Percentiles rank a stretch among this genome's conserved stretches.
Evolutionary conservation across 169 alveolate genomes (phyloP).

Genomic region (Perkinsus chesapeaki): DNA sequence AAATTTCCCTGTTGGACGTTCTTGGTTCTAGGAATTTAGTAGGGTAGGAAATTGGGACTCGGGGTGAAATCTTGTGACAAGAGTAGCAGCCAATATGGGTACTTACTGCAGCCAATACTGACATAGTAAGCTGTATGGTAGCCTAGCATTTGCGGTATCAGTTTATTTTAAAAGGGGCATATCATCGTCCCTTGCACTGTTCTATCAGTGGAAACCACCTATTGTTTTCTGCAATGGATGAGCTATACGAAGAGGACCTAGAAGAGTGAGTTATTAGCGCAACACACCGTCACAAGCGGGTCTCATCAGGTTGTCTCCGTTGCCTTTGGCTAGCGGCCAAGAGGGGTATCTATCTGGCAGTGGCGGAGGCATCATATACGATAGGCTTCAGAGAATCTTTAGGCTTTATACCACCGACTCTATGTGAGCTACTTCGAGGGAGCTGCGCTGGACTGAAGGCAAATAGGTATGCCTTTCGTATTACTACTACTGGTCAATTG

Average conservation of each 20-base stretch:
- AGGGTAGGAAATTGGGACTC: too few species aligned
- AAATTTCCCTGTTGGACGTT: too few species aligned
- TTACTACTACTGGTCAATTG: not conserved
- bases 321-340: not conserved
- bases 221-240: not conserved
- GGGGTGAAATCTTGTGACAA: too few species aligned
- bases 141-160: too few species aligned
- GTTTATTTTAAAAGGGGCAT: too few species aligned
- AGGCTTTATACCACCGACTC: not conserved
- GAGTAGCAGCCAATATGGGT: too few species aligned
- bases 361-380: not conserved
- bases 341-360: not conserved
- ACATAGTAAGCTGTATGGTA: too few species aligned
- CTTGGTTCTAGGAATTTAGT: too few species aligned
- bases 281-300: not conserved
- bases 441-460: not conserved
- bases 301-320: not conserved
- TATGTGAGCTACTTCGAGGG: not conserved
- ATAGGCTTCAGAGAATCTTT: not conserved
- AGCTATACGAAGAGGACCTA: not conserved
- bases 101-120: too few species aligned
- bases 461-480: not conserved
- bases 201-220: not conserved
- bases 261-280: not conserved
- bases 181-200: too few species aligned